These are phyloP conservation scores for Hypholoma fasciculare DNA, from an alignment of 768 basidiomycete genomes.

Conservation along the genomic window DNA sequence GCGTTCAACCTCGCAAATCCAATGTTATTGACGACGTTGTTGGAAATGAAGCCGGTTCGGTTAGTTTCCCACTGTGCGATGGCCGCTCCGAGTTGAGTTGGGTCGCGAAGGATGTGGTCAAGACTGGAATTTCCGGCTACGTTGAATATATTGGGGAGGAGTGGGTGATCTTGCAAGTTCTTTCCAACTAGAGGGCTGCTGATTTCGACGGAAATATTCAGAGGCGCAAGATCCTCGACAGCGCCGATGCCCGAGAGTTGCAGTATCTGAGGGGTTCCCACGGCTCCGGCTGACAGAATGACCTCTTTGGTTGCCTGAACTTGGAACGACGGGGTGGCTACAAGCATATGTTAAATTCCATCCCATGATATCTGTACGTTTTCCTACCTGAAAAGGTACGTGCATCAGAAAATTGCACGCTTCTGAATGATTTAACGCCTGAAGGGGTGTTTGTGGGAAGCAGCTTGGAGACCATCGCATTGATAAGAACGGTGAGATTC, in stretches of 20 bases:
- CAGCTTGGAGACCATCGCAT: slow-evolving; percentile 29
- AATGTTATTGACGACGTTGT: slow-evolving; percentile 33
- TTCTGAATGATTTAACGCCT: slow-evolving; percentile 14
- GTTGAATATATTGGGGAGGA: slow-evolving; percentile 18
- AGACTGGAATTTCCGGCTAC: slow-evolving; percentile 7
- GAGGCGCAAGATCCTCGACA: slow-evolving; percentile 6
- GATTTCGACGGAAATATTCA: slow-evolving; percentile 15
- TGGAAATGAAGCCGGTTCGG: slow-evolving; percentile 33
- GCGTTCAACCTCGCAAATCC: slow-evolving; percentile 29
- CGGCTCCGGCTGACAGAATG: slow-evolving; percentile 21
- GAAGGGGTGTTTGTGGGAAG: slow-evolving; percentile 14
- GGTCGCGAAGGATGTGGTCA: slow-evolving; percentile 5
- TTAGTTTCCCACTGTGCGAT: slow-evolving; percentile 20
- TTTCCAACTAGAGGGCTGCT: slow-evolving; percentile 21
- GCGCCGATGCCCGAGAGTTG: slow-evolving; percentile 23
- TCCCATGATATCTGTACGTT: too few species aligned
- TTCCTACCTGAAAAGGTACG: too few species aligned
- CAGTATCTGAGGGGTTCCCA: slow-evolving; percentile 23
- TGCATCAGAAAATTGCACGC: slow-evolving; percentile 16
- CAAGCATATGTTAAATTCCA: background rate
- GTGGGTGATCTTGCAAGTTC: slow-evolving; percentile 21
- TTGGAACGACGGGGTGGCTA: slow-evolving; percentile 10
- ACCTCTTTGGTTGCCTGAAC: slow-evolving; percentile 18
- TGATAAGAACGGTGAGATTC: slow-evolving; percentile 37
- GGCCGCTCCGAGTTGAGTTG: slow-evolving; percentile 15